These are phyloP conservation scores for Acacia crassicarpa DNA, from an alignment of 306 rosid genomes.

Conservation along the genomic window DNA sequence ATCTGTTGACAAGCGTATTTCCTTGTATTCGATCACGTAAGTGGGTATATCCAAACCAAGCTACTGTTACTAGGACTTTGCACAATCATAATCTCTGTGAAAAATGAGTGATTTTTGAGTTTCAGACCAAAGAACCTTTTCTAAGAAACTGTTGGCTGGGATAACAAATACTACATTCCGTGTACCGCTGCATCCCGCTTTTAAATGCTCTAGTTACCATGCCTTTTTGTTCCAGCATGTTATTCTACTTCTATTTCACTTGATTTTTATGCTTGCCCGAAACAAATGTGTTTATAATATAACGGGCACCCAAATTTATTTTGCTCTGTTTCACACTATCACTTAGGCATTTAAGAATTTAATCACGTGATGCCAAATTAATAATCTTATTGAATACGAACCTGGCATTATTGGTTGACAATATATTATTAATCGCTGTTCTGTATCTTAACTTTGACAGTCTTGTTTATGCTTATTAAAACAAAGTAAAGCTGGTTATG, in stretches of 20 bases:
- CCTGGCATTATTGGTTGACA: constrained; percentile 15
- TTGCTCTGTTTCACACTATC: constrained; percentile 14
- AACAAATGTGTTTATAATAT: constrained; percentile 6
- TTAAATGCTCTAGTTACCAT: neutral
- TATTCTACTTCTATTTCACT: neutral
- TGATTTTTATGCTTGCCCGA: neutral
- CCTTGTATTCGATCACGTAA: neutral
- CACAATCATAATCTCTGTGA: neutral
- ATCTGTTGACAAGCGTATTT: neutral
- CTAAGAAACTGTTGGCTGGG: neutral
- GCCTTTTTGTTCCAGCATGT: neutral
- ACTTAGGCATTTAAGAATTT: neutral
- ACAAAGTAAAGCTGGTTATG: constrained; percentile 14
- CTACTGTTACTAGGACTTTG: neutral
- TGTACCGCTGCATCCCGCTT: neutral
- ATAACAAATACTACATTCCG: neutral
- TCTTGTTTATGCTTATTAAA: constrained; percentile 14
- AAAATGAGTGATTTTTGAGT: neutral
- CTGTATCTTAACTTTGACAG: constrained; percentile 18
- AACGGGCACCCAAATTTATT: constrained; percentile 7
- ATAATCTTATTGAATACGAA: neutral
- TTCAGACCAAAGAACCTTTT: neutral
- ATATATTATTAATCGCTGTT: neutral
- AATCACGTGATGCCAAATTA: constrained; percentile 1
- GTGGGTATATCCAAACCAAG: neutral